Percentiles rank a stretch among this genome's conserved stretches.
Evolutionary conservation across 129 eudicot genomes (phyloP).

Genomic region (Lonicera japonica): DNA sequence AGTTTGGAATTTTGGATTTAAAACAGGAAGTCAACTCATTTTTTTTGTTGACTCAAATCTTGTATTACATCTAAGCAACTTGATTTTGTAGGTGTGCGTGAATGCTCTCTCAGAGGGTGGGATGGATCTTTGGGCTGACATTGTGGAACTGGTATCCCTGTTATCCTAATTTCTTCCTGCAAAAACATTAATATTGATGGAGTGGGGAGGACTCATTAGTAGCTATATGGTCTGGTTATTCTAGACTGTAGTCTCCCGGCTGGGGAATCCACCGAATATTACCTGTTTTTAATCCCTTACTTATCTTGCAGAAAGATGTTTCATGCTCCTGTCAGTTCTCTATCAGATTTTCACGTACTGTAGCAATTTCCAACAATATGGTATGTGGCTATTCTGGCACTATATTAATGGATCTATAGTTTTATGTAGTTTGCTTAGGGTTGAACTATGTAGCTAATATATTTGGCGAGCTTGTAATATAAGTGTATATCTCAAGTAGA

Average conservation of each 20-base stretch:
- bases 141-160: slow-evolving; percentile 67
- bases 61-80: not conserved
- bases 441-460: not conserved
- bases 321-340: slow-evolving; percentile 49
- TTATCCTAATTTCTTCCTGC: slow-evolving; percentile 45
- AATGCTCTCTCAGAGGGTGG: slow-evolving; percentile 31
- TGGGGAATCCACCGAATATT: not conserved
- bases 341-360: slow-evolving; percentile 56
- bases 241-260: not conserved
- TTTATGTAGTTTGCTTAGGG: not conserved
- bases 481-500: not conserved
- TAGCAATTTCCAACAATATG: slow-evolving; percentile 62
- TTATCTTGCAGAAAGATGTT: slow-evolving; percentile 45
- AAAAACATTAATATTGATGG: slow-evolving; percentile 12
- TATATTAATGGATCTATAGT: not conserved
- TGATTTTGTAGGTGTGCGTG: slow-evolving; percentile 48
- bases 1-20: no score
- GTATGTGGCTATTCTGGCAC: slow-evolving; percentile 30
- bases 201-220: not conserved
- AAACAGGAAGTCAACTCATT: no score
- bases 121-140: slow-evolving; percentile 27
- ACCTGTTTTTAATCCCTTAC: slow-evolving; percentile 8
- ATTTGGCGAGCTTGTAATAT: not conserved
- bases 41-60: no score
- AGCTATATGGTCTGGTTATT: not conserved